Conservation (phyloP, 768 basidiomycete species). For the Sarcomyxa edulis region DNA sequence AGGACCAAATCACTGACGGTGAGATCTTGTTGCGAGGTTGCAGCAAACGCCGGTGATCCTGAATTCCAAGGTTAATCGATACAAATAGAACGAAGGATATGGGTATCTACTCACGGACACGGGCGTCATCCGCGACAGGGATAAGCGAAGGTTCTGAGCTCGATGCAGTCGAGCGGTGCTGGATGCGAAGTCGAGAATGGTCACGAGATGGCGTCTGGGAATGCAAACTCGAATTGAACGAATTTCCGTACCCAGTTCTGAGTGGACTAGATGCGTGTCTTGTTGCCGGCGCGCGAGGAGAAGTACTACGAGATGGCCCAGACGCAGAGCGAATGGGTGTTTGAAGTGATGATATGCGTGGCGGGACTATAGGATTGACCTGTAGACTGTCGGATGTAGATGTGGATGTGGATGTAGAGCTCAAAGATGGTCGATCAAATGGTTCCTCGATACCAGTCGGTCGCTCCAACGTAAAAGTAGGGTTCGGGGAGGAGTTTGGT, state of each 20-base stretch:
- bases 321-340: slow-evolving; percentile 26
- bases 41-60: slow-evolving; percentile 12
- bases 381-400: too few relatives aligned
- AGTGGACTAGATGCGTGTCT: slow-evolving; percentile 37
- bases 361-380: slow-evolving; percentile 44
- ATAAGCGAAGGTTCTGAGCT: slow-evolving; percentile 82
- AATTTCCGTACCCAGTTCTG: slow-evolving; percentile 35
- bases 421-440: slow-evolving; percentile 12
- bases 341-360: slow-evolving; percentile 46
- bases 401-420: slow-evolving; percentile 1
- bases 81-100: slow-evolving; percentile 9
- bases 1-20: slow-evolving; percentile 44
- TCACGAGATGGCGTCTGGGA: slow-evolving; percentile 17
- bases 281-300: slow-evolving; percentile 26
- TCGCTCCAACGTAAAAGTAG: slow-evolving; percentile 19
- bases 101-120: slow-evolving; percentile 34
- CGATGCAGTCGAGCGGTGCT: slow-evolving; percentile 69
- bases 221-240: slow-evolving; percentile 15
- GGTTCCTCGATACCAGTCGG: slow-evolving; percentile 18
- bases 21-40: slow-evolving; percentile 51
- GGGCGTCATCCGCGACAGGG: slow-evolving; percentile 44
- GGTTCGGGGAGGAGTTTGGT: slow-evolving; percentile 25
- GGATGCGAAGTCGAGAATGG: slow-evolving; percentile 45
- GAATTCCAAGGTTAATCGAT: neutral
- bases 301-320: slow-evolving; percentile 21